Conservation (phyloP, 2,329 filamentous ascomycete genomes). For the Venturia effusa region DNA sequence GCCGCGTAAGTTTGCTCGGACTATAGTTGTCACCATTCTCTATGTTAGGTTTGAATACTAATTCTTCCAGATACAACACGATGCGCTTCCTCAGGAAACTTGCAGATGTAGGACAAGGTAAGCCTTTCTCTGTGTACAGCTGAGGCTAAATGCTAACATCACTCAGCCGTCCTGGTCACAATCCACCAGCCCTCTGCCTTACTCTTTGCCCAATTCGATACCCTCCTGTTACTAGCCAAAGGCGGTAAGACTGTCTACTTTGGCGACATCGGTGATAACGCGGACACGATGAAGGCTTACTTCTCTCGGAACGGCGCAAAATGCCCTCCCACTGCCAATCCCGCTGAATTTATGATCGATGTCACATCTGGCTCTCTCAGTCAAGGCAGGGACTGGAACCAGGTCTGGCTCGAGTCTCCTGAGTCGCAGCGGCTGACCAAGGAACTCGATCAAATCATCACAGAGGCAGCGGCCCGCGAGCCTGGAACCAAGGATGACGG, state of each 20-base stretch:
- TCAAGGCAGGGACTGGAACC: constrained; percentile 34
- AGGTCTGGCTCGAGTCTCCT: constrained; percentile 32
- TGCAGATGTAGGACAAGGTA: constrained; percentile 48
- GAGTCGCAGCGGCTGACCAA: constrained; percentile 25
- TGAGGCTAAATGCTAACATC: background rate
- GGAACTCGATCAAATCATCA: background rate
- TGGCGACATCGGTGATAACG: constrained; percentile 42
- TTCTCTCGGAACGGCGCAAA: constrained; percentile 42
- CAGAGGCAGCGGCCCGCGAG: background rate
- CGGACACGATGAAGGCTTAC: constrained; percentile 34
- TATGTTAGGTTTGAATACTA: no score
- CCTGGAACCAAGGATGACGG: constrained; percentile 23
- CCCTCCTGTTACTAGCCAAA: constrained; percentile 51
- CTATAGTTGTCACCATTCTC: no score
- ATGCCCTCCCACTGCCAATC: constrained; percentile 42
- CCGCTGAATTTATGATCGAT: constrained; percentile 43
- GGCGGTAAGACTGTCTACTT: constrained; percentile 59
- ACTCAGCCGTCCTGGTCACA: constrained; percentile 49
- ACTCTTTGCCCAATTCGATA: constrained; percentile 57
- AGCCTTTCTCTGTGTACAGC: background rate
- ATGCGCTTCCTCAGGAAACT: constrained; percentile 57
- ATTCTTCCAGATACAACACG: no score
- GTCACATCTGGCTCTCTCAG: constrained; percentile 31
- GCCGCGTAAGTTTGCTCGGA: no score
- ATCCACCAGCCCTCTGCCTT: constrained; percentile 61